These are phyloP conservation scores for Dactylis glomerata DNA, from an alignment of 176 grass and related monocot genomes.

Conservation along the genomic window DNA sequence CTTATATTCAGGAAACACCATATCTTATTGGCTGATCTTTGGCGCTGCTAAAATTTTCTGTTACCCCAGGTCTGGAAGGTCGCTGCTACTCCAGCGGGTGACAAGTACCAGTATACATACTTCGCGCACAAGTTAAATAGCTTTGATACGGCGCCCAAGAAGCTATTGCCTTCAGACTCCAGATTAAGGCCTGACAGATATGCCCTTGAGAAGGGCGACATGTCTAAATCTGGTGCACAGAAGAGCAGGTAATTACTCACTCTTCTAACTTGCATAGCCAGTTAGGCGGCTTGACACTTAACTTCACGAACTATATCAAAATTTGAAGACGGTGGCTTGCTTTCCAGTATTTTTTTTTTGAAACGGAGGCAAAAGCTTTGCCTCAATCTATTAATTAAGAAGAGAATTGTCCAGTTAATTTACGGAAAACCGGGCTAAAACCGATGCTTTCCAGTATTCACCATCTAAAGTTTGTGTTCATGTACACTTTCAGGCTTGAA, in stretches of 20 bases:
- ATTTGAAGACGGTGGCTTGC: neutral
- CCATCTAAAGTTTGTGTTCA: neutral
- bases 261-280: neutral
- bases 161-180: conserved; percentile 84
- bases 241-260: conserved; percentile 64
- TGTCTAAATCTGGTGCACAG: conserved; percentile 78
- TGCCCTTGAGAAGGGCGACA: conserved; percentile 86
- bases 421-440: too few relatives aligned
- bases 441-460: neutral
- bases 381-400: too few relatives aligned
- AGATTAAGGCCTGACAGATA: conserved; percentile 88
- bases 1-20: neutral
- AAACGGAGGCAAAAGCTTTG: too few relatives aligned
- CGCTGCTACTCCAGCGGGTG: conserved; percentile 56
- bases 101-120: conserved; percentile 91
- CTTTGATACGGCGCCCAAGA: conserved; percentile 78
- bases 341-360: too few relatives aligned
- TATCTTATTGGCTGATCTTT: neutral
- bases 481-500: conserved; percentile 67
- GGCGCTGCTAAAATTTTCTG: conserved; percentile 8
- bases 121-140: conserved; percentile 95
- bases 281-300: neutral
- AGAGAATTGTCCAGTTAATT: too few relatives aligned
- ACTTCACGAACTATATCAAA: neutral
- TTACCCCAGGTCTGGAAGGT: conserved; percentile 67